Evolutionary conservation across 2,329 filamentous ascomycete species (phyloP), one percentile per base, ranked within the genome.

Genomic region (Calonectria naviculata): DNA sequence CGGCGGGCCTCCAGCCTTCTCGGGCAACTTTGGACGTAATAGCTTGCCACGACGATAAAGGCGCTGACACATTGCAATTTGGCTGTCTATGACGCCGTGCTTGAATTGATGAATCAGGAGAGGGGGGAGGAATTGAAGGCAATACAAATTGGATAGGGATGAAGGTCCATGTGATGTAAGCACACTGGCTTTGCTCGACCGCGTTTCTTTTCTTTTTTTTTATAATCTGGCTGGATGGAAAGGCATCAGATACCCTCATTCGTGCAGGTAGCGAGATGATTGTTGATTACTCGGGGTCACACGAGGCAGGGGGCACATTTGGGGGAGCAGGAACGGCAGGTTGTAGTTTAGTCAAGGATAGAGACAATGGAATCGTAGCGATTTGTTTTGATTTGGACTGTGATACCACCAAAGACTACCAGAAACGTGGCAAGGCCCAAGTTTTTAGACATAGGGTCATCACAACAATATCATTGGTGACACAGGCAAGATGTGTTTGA

Each of bases 11-110:
- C 75, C 74, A 44, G 75, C 71, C n/a, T 74, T 78, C 71, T 74
- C 78, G 46, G 84, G 83, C 49, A 84, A 85, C 62, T 88, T 86
- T 78, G 86, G 83, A 60, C 81, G 84, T 65, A 87, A 84, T 71
- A 85, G 82, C 63, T 73, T 88, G 69, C 88, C 88, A 13, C 82
- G 85, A 76, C 83, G 89, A 78, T 90, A 80, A 83, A 66, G 31
- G 36, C 19, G 31, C 24, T 21, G 31, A 15, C 9, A 44, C 44
- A 54, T 21, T 26, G 24, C 19, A n/a, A 26, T 24, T 41, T 34
- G 17, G 17, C 42, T 62, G 36, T 47, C 42, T 56, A 29, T 5
- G 29, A 42, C 17, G 36, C 42, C 42, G 52, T 47, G 29, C 28
- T 61, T 41, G 61, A 46, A 63, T 42, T 26, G 46, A 24, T 21